Evolutionary conservation across 768 basidiomycete genomes (phyloP), one percentile per base, ranked within the genome.

Genomic region (Lactarius sp.): DNA sequence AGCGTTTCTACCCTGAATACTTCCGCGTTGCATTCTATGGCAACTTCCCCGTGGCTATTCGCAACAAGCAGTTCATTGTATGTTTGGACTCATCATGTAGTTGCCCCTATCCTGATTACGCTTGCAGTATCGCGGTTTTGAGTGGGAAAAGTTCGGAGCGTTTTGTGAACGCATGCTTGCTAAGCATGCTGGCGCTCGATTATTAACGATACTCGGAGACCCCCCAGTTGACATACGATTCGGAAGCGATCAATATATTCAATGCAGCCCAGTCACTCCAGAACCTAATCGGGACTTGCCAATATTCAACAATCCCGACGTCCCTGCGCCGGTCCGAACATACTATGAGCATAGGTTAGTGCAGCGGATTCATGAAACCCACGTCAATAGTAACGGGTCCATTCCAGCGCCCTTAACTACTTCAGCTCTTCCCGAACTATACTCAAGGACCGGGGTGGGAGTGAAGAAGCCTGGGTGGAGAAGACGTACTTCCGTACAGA

Each of bases 21-120:
- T 98, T 94, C 78, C 81, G 92, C 52, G 92, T 98, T 41, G 88
- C 89, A 5, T 98, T 94, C 76, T 97, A 87, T 74, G 95, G 96
- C 31, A 90, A 87, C 69, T 95, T 95, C 77, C 93, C 93, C 0
- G 82, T 77, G 20, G 91, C 91, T 18, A 83, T 96, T 46, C 83
- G 88, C 60, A 85, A 89, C 69, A 96, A 95, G 73, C 90, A 94
- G 62, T 98, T 94, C 76, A 87, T 96, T 64, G 92, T 94, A 64
- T 82, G 79, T 54, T 4, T 16, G 33, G 14, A 47, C 52, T 20
- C 13, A 34, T 52, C 36, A 20, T 41, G 47, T 52, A 4, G 18
- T 34, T 16, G 6, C 6, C 46, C 12, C 49, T 37, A 16, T 36
- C 13, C 41, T 59, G 41, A 68, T 65, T 56, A 59, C 31, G 51